Evolutionary conservation across 352 stramenopile species (phyloP).

Genomic region (Phytophthora ramorum): DNA sequence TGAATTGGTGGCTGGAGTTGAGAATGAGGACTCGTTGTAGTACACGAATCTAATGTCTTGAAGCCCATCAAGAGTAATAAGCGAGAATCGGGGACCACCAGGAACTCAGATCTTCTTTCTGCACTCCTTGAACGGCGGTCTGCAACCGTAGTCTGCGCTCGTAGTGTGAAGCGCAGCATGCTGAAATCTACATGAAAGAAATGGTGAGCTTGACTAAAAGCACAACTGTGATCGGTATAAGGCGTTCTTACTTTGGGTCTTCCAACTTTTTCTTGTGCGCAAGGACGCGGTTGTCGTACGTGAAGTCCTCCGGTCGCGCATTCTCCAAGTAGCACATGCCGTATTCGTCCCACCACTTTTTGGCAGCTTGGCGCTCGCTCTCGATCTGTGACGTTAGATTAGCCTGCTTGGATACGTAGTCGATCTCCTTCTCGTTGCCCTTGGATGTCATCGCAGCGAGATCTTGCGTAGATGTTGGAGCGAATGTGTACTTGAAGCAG

Average conservation of each 20-base stretch:
- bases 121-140: constrained; percentile 80
- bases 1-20: too few species aligned
- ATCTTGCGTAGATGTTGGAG: neutral
- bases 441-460: constrained; percentile 44
- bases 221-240: neutral
- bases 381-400: constrained; percentile 87
- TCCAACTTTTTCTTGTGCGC: constrained; percentile 70
- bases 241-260: constrained; percentile 54
- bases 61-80: neutral
- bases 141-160: constrained; percentile 69
- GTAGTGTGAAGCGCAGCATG: constrained; percentile 62
- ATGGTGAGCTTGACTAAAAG: neutral
- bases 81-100: neutral
- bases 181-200: constrained; percentile 49
- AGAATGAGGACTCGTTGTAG: too few species aligned
- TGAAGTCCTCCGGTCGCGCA: constrained; percentile 82
- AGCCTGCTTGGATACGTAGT: constrained; percentile 87
- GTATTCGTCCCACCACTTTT: constrained; percentile 87
- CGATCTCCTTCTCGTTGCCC: constrained; percentile 70
- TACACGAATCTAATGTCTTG: neutral
- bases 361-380: constrained; percentile 76
- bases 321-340: constrained; percentile 82
- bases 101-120: constrained; percentile 51
- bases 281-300: constrained; percentile 82
- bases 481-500: neutral